Evolutionary conservation across 176 grass and related monocot genomes (phyloP), one percentile per base, ranked within the genome.

Genomic region (Raddia guianensis): DNA sequence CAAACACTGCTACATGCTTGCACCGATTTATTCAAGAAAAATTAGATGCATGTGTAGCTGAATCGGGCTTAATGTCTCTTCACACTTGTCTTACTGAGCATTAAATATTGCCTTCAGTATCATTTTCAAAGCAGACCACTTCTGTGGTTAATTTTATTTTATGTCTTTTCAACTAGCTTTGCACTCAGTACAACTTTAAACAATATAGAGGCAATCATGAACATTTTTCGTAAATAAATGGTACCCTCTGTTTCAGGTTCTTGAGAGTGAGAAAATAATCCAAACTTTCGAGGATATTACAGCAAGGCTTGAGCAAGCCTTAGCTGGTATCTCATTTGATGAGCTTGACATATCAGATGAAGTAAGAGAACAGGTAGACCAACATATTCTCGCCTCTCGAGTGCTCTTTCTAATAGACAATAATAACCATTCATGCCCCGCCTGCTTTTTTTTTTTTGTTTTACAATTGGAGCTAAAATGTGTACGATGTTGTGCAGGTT

Each of bases 261-360:
- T 95, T 21, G 87, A 93, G 82, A 90, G 78, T 82, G 90, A 99
- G 33, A 91, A 83, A 79, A 91, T 95, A 87, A 80, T 86, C 62
- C 93, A 85, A 63, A 86, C 63, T 65, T 93, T 95, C 62, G 85
- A 86, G 69, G 93, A 99, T 40, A 84, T 99, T 43, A 85, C 90
- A 52, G 74, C 70, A 91, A 88, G 83, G 59, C 89, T 99, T 72
- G 96, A 91, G 61, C 75, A 95, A 84, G 84, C 93, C 35, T 87
- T 95, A 73, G 81, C 72, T 66, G 85, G 60, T 78, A 87, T 95
- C 76, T 89, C 88, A 6, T 93, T 99, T 83, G 90, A 95, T 71
- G 86, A 93, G 58, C 92, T 99, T 79, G 83, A 91, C 50, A 85
- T 99, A 84, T 99, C 93, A 20, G 93, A 95, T 88, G 96, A 99